Evolutionary conservation across 805 yeast species (phyloP), one percentile per base, ranked within the genome.

Genomic region (Yamadazyma kitorensis): DNA sequence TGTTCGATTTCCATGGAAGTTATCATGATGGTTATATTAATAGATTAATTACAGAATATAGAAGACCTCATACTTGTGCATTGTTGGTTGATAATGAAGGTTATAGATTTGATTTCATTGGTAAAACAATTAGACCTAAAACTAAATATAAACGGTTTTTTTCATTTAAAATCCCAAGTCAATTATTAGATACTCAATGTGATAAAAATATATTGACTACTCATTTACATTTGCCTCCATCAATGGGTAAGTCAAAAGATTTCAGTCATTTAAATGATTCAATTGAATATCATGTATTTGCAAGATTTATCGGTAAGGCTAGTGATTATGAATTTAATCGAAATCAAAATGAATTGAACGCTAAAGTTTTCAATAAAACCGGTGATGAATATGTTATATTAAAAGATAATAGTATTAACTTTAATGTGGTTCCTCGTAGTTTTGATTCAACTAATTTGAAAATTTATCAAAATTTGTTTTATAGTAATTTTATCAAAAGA

Each of bases 1-100:
- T 72, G 66, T 71, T 65, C 34, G 82, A 76, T 48, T 52, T 75
- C 19, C 55, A 61, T 33, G 83, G 80, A 2, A 65, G 74, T 27
- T 78, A 69, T 63, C 68, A 72, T 38, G 57, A 60, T 33, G 68
- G 54, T 2, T 39, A 40, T 34, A 52, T 67, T 25, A 54, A 55
- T 39, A 39, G 71, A 5, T 45, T 64, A n/a, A 31, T 59, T 3
- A 48, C 56, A 3, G 68, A 61, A 8, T 31, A 28, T 5, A 28
- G 27, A 4, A 23, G 32, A 11, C 41, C 52, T 8, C 12, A 5
- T 2, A 30, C 29, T 27, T 17, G 33, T 6, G 17, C 28, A 9
- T 13, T 15, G 6, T 3, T 10, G 12, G 21, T 31, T 17, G 45
- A 41, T 26, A 17, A 31, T 11, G 34, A 42, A 11, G 41, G 41